phyloP scores from a whole-genome alignment of 31 red algal species.

The Pterothamnion heteromorphum region DNA sequence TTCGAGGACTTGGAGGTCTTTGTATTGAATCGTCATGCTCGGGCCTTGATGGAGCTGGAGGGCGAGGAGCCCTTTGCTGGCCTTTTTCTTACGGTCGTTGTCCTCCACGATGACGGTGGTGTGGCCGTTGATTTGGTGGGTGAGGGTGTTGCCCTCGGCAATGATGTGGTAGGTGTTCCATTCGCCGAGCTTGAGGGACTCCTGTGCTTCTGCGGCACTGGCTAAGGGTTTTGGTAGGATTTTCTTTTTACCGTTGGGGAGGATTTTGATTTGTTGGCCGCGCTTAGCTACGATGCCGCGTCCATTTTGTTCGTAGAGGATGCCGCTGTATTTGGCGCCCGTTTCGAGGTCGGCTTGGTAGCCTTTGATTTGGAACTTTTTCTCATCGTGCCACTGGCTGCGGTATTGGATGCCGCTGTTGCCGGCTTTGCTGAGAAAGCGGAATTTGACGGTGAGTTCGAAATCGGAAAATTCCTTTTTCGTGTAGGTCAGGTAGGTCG shows the following conservation, averaged over 20 bases:
- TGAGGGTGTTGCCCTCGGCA: background rate
- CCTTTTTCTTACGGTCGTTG: background rate
- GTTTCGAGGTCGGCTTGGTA: background rate
- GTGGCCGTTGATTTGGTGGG: background rate
- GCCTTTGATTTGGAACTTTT: background rate
- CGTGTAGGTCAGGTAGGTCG: background rate
- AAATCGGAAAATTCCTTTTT: background rate
- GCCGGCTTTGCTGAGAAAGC: background rate
- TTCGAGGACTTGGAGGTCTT: background rate
- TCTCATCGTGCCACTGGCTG: background rate
- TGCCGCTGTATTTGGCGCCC: background rate
- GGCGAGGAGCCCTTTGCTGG: background rate
- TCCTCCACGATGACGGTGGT: background rate
- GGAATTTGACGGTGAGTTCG: background rate
- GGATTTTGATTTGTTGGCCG: background rate
- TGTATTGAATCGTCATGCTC: background rate
- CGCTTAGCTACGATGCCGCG: background rate
- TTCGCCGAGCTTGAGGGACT: background rate
- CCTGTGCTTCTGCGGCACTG: background rate
- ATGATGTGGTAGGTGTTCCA: background rate
- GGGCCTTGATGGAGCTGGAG: background rate
- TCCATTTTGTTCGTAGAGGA: background rate
- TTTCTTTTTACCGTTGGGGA: background rate
- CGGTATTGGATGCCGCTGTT: background rate
- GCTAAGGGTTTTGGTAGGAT: background rate